Evolutionary conservation across 208 protist genomes (phyloP), one percentile per base, ranked within the genome.

Genomic region (Trypanosoma mega): DNA sequence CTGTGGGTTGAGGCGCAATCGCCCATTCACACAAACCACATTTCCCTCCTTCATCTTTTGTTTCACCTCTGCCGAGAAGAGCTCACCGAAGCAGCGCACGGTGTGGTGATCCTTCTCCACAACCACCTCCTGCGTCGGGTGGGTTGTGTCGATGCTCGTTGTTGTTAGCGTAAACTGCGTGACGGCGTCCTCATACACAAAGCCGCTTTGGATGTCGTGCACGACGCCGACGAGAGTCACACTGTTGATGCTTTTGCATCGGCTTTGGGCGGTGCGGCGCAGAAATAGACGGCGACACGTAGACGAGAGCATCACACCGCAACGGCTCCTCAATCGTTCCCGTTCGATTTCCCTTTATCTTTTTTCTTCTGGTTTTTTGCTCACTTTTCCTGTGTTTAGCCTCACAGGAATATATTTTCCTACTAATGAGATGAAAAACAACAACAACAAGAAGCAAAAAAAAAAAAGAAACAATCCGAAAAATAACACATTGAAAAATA

Each of bases 41-140:
- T 73, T 87, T 26, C 90, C 90, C 64, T 96, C 90, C 66, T 74
- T 85, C 31, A 96, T 46, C 55, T 79, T 85, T 23, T 49, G 48
- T 27, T 80, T 77, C 54, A 94, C 69, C 33, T 96, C 82, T 43
- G 83, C 77, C 12, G 85, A 88, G 66, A 93, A 96, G 24, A 85
- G 76, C 39, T 96, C 90, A 11, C 90, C 90, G 56, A 87, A 94
- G 79, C 90, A 96, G 51, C 90, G 90, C 23, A 96, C 75, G 0
- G 87, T 93, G 78, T 96, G 90, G 63, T 96, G 90, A 53, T 96
- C 90, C 73, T 94, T 94, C 73, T 93, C 87, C 31, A 96, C 84
- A 9, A 92, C 76, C 47, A 86, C 89, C 52, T 94, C 86, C 47
- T 82, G 73, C 6, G 67, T 73, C 0, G 71, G 73, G 54, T 85